Conservation (phyloP, 805 yeast species). For the Starmerella scarabaei region DNA sequence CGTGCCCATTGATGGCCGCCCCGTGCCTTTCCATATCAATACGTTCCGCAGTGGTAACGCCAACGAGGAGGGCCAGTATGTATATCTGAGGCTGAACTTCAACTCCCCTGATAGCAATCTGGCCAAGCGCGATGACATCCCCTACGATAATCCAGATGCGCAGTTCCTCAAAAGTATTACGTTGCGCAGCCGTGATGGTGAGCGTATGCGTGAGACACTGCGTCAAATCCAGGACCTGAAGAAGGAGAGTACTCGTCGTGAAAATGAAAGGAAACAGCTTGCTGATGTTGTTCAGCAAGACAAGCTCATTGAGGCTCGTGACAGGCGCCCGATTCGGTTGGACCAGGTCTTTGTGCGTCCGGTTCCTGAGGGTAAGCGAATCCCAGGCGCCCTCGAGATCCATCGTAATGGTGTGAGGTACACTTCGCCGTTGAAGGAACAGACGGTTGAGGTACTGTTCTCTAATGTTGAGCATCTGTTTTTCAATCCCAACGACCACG, state of each 20-base stretch:
- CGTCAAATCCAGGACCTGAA: slow-evolving; percentile 84
- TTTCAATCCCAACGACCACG: slow-evolving; percentile 94
- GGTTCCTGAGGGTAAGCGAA: slow-evolving; percentile 91
- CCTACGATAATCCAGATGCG: slow-evolving; percentile 83
- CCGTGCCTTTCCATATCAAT: slow-evolving; percentile 94
- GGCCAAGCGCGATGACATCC: slow-evolving; percentile 59
- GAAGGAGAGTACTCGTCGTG: slow-evolving; percentile 81
- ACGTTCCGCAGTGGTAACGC: slow-evolving; percentile 89
- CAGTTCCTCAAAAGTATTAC: slow-evolving; percentile 80
- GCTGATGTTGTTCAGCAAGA: slow-evolving; percentile 94
- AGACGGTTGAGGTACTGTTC: slow-evolving; percentile 74
- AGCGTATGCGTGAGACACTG: slow-evolving; percentile 79
- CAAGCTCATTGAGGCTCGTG: slow-evolving; percentile 63
- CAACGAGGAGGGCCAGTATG: slow-evolving; percentile 91
- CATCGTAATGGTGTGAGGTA: slow-evolving; percentile 95
- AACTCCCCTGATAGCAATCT: slow-evolving; percentile 85
- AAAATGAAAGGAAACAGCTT: slow-evolving; percentile 75
- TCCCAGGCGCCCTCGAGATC: slow-evolving; percentile 77
- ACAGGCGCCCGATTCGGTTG: slow-evolving; percentile 72
- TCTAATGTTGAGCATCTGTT: slow-evolving; percentile 85
- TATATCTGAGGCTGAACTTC: slow-evolving; percentile 80
- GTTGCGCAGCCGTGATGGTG: slow-evolving; percentile 77
- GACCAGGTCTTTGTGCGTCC: slow-evolving; percentile 89
- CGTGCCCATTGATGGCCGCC: slow-evolving; percentile 85
- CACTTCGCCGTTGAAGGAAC: slow-evolving; percentile 75